Base-by-base conservation (phyloP, 2,329 filamentous ascomycete species). In the Alternaria ethzedia region DNA sequence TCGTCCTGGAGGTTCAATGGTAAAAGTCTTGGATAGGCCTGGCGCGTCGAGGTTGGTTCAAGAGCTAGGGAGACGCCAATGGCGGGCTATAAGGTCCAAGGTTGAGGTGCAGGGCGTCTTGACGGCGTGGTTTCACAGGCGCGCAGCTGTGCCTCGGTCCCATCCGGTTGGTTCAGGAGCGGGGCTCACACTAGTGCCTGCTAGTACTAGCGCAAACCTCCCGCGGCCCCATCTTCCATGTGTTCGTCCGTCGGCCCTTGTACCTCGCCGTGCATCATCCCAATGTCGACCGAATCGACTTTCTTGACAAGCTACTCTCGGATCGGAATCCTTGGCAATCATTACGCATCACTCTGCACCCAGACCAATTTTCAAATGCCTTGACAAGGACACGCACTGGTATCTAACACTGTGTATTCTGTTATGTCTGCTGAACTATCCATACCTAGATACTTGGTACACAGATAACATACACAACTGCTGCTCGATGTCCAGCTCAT, bases 141-240 rank as follows among this genome's bases (percentile, higher is more conserved):
- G 45, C 30, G 59, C 49, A 47, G 4, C 47, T 56, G 32, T 62
- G 56, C 59, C 59, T 62, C 59, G 59, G 59, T 59, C 46, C 32
- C 23, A 13, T 36, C 7, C 52, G n/a, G 5, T 11, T 46, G 57
- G 41, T 20, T 23, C n/a, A 43, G 28, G 17, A 25, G 41, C 21
- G 12, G 41, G 58, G 52, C 45, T n/a, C 10, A 12, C 32, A 9
- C 11, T 17, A 12, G 17, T n/a, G 6, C n/a, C 3, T 0, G 23
- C 11, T 21, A 8, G 58, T 15, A 2, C 25, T 57, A 61, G 52
- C 20, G 57, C 9, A 4, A 20, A 46, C 36, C n/a, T 41, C 36
- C 5, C 36, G 36, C 36, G 6, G 25, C 10, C 12, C 49, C 25
- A 21, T 43, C 9, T 46, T 25, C 30, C 51, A 49, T 44, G 10